Evolutionary conservation across 495 filamentous ascomycete genomes (phyloP), one percentile per base, ranked within the genome.

Genomic region (Tricharina praecox): DNA sequence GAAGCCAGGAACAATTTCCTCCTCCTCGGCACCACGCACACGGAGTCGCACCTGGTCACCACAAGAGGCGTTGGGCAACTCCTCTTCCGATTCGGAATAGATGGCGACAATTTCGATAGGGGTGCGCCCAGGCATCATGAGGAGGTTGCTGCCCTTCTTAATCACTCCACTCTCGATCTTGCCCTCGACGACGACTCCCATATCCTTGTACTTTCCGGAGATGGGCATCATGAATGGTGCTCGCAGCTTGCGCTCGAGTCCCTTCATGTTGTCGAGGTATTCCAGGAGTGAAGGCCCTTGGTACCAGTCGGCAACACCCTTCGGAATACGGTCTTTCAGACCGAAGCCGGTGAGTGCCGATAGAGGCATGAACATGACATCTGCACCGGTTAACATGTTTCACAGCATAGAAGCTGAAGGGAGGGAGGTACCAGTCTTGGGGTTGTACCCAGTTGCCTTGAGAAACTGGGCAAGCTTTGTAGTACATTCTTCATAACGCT

Each of bases 151-250:
- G 40, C 78, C 82, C 70, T 95, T 96, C 70, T 82, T 85, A 67
- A 93, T 68, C 23, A 87, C 77, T 56, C 90, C 90, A 10, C 85
- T 77, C 65, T 99, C 92, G 55, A 99, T 82, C 67, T 93, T 94
- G 45, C 90, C 90, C 67, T 99, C 92, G 16, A 92, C 74, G 71
- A 96, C 86, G 52, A 90, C 96, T 59, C 90, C 90, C 81, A 99
- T 83, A 64, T 96, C 88, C 55, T 79, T 76, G 68, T 96, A 96
- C 64, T 96, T 99, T 61, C 80, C 82, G 42, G 79, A 81, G 56
- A 99, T 74, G 4, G 92, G 83, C 90, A 96, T 94, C 92, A 96
- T 95, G 72, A 99, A 96, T 10, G 90, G 90, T 9, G 90, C 90
- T 54, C 93, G 94, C 64, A 93, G 68, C 66, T 95, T 99, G 51